Base-by-base conservation (phyloP, 2,329 filamentous ascomycete genomes). In the Stagonosporopsis rhizophila region DNA sequence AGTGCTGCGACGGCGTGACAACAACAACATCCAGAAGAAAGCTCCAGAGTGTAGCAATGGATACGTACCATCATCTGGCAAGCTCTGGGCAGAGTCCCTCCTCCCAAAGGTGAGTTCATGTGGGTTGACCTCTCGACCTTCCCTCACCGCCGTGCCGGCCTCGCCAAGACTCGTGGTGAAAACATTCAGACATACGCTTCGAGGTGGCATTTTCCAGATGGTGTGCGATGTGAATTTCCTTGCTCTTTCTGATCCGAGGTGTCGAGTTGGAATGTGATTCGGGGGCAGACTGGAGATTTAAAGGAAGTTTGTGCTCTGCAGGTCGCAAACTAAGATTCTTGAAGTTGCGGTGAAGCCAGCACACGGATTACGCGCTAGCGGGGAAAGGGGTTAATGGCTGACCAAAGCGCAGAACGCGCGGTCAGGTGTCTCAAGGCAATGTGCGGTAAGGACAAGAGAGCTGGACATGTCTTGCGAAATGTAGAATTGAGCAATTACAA, bases 281-380 rank as follows among this genome's bases (percentile, higher is more conserved):
- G 54, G 58, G 64, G 58, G 61, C 51, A 44, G 56, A 42, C 52
- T 45, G 57, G 64, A 61, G 62, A 61, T 66, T 69, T 64, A 56
- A 66, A 68, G 64, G 61, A 67, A 65, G 63, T 61, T 58, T 58
- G 62, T 60, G 58, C 57, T 54, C 44, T 58, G 62, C 61, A 58
- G 48, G 59, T 58, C 55, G 60, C 60, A 67, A 53, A 64, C 58
- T 66, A 68, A 69, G 61, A 64, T 66, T 65, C 58, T 50, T 68
- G 69, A 75, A 71, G 56, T 71, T 73, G 72, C 71, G 71, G 72
- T 75, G 71, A 72, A 70, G 67, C 65, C 66, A 61, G 70, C 71
- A 70, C 71, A 70, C 70, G 62, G 71, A 69, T 68, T 64, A 56
- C 55, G 53, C 64, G 65, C 69, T 72, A 71, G 61, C 55, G 38